A percentile compares a stretch with the other conserved stretches of the same genome.
These are phyloP conservation scores for Candida peoriensis DNA, from an alignment of 805 yeast species.

Conservation along the genomic window DNA sequence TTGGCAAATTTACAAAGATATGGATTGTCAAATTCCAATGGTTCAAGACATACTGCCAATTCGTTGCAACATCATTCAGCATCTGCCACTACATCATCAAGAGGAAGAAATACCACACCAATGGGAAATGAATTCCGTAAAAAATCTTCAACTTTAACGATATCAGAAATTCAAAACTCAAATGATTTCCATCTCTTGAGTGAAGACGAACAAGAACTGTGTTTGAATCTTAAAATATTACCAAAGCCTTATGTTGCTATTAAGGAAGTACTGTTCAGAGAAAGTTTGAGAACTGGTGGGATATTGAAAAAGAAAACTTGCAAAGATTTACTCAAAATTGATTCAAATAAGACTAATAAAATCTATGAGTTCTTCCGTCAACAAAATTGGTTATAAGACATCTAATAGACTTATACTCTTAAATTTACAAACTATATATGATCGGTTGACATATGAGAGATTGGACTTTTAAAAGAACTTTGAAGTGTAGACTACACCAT, in stretches of 20 bases:
- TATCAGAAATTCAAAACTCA: constrained; percentile 68
- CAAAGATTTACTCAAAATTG: constrained; percentile 79
- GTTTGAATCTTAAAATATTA: constrained; percentile 74
- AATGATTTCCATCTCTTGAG: constrained; percentile 80
- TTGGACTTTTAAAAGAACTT: too few species aligned
- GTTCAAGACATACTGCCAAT: constrained; percentile 30
- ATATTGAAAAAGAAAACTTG: constrained; percentile 76
- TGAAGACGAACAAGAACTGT: constrained; percentile 81
- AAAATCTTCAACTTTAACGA: constrained; percentile 41
- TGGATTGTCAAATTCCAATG: constrained; percentile 26
- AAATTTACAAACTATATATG: background rate
- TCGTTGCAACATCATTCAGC: constrained; percentile 21
- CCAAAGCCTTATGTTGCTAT: constrained; percentile 95
- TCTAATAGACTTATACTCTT: background rate
- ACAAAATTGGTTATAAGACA: constrained; percentile 70
- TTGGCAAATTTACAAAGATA: constrained; percentile 55
- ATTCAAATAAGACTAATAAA: constrained; percentile 78
- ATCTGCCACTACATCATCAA: constrained; percentile 8
- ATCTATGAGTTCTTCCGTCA: constrained; percentile 88
- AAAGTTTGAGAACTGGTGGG: constrained; percentile 82
- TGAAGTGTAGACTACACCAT: too few species aligned
- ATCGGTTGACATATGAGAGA: constrained; percentile 1
- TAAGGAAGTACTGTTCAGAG: constrained; percentile 84
- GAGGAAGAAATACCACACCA: constrained; percentile 16
- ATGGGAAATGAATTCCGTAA: constrained; percentile 13